These are phyloP conservation scores for Ustilaginoidea virens DNA, from an alignment of 2,329 filamentous ascomycete species.

Conservation along the genomic window DNA sequence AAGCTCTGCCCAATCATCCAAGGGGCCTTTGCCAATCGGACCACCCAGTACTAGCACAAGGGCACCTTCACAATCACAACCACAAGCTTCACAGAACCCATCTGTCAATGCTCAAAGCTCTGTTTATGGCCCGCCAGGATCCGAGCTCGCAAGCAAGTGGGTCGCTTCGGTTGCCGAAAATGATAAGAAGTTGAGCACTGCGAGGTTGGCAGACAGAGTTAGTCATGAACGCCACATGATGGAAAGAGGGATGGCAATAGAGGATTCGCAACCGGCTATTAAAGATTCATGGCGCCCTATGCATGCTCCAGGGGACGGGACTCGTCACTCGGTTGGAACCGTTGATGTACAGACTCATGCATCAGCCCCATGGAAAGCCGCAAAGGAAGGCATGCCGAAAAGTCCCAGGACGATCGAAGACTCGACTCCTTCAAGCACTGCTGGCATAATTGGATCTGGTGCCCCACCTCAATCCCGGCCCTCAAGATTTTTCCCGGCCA, in stretches of 20 bases:
- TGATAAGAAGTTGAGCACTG: slow-evolving; percentile 28
- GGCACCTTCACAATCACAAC: slow-evolving; percentile 7
- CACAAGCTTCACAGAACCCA: slow-evolving; percentile 10
- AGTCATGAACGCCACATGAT: slow-evolving; percentile 28
- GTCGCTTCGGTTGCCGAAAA: slow-evolving; percentile 25
- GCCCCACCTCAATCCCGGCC: slow-evolving; percentile 30
- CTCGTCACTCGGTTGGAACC: slow-evolving; percentile 12
- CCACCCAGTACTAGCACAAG: slow-evolving; percentile 14
- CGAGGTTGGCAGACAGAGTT: slow-evolving; percentile 21
- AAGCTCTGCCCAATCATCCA: slow-evolving; percentile 14
- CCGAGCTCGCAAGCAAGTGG: slow-evolving; percentile 26
- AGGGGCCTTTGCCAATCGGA: slow-evolving; percentile 30
- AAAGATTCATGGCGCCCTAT: slow-evolving; percentile 39
- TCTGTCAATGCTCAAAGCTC: slow-evolving; percentile 16
- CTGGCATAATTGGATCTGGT: slow-evolving; percentile 15
- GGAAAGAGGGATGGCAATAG: slow-evolving; percentile 26
- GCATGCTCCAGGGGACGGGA: slow-evolving; percentile 21
- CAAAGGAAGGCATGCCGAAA: slow-evolving; percentile 13
- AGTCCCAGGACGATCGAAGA: slow-evolving; percentile 11
- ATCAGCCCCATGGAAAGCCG: slow-evolving; percentile 14
- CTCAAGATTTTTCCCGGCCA: slow-evolving; percentile 47
- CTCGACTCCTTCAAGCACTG: slow-evolving; percentile 7
- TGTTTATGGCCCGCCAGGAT: slow-evolving; percentile 13
- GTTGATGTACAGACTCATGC: slow-evolving; percentile 15
- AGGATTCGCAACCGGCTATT: slow-evolving; percentile 30